Percentiles rank a stretch among this genome's conserved stretches.
phyloP scores from a whole-genome alignment of 306 rosid genomes.

The Quercus bicolor region DNA sequence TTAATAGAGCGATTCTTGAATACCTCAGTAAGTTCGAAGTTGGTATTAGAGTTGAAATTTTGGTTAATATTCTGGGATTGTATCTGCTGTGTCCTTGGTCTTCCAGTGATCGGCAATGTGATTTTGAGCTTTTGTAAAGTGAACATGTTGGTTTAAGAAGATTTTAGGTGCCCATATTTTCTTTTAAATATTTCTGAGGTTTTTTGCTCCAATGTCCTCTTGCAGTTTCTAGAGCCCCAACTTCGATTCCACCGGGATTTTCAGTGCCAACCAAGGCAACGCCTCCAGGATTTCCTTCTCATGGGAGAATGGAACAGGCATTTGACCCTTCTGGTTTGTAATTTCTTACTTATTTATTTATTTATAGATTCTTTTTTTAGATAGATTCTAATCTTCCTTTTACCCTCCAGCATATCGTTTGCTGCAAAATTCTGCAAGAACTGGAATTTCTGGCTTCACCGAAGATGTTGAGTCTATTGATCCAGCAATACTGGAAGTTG shows the following conservation, averaged over 20 bases:
- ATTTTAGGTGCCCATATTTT: background rate
- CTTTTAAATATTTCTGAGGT: background rate
- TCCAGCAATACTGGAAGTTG: conserved; percentile 22
- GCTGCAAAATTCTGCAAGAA: conserved; percentile 29
- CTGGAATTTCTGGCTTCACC: conserved; percentile 26
- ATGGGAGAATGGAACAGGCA: conserved; percentile 30
- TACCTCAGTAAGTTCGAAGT: background rate
- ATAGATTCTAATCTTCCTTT: conserved; percentile 1
- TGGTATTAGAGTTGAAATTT: background rate
- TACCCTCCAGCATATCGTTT: conserved; percentile 29
- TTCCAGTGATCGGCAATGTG: background rate
- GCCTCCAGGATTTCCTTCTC: conserved; percentile 45
- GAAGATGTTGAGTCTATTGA: conserved; percentile 23
- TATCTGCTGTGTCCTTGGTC: background rate
- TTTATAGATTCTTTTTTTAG: conserved; percentile 1
- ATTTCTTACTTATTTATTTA: conserved; percentile 1
- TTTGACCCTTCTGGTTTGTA: conserved; percentile 32
- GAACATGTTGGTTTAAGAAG: background rate
- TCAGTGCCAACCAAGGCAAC: conserved; percentile 29
- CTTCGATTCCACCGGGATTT: conserved; percentile 44
- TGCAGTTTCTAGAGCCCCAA: conserved; percentile 32
- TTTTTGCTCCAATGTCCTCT: conserved; percentile 15
- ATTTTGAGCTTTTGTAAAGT: background rate
- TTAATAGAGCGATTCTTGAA: background rate
- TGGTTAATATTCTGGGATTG: background rate